A percentile compares a stretch with the other conserved stretches of the same genome.
These are phyloP conservation scores for Cucurbita moschata DNA, from an alignment of 306 rosid species.

Conservation along the genomic window DNA sequence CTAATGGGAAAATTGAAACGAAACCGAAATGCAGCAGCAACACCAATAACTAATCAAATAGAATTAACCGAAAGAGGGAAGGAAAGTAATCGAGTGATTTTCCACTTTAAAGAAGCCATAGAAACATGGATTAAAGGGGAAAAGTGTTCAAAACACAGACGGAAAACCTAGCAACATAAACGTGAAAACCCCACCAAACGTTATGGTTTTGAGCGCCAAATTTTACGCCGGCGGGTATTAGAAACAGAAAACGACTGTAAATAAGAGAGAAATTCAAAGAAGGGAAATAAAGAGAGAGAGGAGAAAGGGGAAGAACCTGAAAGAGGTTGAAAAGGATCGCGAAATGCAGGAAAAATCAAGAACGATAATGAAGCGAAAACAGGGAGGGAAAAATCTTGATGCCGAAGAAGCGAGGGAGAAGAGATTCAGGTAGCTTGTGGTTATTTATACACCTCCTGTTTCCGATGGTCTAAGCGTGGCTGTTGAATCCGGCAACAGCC, in stretches of 20 bases:
- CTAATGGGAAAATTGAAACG: conserved; percentile 10
- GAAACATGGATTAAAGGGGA: background rate
- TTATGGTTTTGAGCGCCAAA: background rate
- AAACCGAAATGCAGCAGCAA: conserved; percentile 18
- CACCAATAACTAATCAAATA: background rate
- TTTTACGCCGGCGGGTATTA: background rate
- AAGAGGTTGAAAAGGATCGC: background rate
- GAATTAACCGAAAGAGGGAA: background rate
- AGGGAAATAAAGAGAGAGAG: background rate
- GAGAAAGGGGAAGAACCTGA: background rate
- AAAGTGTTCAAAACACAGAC: background rate
- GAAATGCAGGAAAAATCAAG: background rate
- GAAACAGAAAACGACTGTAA: background rate
- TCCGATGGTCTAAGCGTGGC: conserved; percentile 7
- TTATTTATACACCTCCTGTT: conserved; percentile 6
- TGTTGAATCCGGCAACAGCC: conserved; percentile 11
- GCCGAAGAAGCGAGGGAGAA: conserved; percentile 5
- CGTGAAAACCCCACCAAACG: background rate
- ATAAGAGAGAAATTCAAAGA: conserved; percentile 7
- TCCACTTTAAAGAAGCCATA: conserved; percentile 16
- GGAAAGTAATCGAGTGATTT: background rate
- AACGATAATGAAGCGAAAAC: background rate
- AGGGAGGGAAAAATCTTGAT: background rate
- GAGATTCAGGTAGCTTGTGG: background rate
- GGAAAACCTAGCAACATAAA: background rate